Percentiles rank a stretch among this genome's conserved stretches.
Evolutionary conservation across 495 filamentous ascomycete genomes (phyloP).

Genomic region (Trichoderma virens): DNA sequence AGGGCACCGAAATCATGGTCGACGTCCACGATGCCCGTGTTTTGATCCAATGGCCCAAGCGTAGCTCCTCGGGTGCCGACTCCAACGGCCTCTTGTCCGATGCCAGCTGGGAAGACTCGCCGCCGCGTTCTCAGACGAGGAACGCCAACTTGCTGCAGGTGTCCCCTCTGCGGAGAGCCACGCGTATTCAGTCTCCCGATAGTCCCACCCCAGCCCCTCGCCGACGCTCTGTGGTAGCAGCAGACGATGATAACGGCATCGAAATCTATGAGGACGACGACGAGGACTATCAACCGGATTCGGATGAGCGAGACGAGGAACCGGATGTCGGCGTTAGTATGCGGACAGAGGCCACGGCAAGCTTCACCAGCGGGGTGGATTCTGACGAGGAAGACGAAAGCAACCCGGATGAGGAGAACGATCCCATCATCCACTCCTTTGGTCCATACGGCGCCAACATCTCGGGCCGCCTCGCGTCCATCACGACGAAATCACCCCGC

Average conservation of each 20-base stretch:
- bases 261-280: conserved; percentile 53
- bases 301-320: conserved; percentile 13
- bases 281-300: conserved; percentile 30
- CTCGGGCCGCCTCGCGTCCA: conserved; percentile 66
- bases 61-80: conserved; percentile 48
- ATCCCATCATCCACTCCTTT: conserved; percentile 83
- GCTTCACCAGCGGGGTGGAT: conserved; percentile 53
- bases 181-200: conserved; percentile 58
- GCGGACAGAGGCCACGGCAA: conserved; percentile 30
- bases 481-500: conserved; percentile 52
- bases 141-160: conserved; percentile 37
- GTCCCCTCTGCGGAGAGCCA: conserved; percentile 59
- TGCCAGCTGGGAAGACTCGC: conserved; percentile 60
- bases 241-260: conserved; percentile 24
- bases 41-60: conserved; percentile 75
- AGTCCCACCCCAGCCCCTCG: conserved; percentile 61
- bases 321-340: conserved; percentile 20
- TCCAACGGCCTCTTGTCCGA: conserved; percentile 56
- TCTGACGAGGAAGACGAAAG: conserved; percentile 54
- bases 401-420: conserved; percentile 85
- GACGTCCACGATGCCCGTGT: conserved; percentile 84
- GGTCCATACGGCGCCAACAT: conserved; percentile 81
- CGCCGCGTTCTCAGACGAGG: conserved; percentile 29
- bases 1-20: conserved; percentile 85
- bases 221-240: conserved; percentile 13